These are phyloP conservation scores for Euptelea pleiosperma DNA, from an alignment of 164 flowering plant species.

Conservation along the genomic window DNA sequence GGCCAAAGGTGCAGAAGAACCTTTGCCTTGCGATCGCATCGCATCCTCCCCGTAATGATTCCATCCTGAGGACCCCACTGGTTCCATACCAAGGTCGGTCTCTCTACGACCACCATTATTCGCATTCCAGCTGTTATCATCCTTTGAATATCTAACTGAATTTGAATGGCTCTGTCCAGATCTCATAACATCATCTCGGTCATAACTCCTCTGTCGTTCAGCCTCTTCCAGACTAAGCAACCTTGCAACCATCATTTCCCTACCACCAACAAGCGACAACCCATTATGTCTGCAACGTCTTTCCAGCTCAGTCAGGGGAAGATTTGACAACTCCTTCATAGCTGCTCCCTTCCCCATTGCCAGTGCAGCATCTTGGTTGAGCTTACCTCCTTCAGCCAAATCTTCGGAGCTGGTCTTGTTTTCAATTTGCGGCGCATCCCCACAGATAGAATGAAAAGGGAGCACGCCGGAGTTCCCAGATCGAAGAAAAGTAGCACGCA, in stretches of 20 bases:
- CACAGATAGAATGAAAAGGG: slow-evolving; percentile 89
- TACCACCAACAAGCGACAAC: slow-evolving; percentile 91
- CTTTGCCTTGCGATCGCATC: slow-evolving; percentile 30
- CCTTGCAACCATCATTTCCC: slow-evolving; percentile 95
- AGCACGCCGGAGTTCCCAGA: slow-evolving; percentile 80
- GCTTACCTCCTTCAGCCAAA: slow-evolving; percentile 41
- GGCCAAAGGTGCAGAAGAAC: slow-evolving; percentile 32
- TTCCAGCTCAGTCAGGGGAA: slow-evolving; percentile 88
- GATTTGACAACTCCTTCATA: slow-evolving; percentile 65
- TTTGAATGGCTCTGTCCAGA: slow-evolving; percentile 44
- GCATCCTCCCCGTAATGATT: slow-evolving; percentile 46
- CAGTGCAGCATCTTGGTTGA: slow-evolving; percentile 77
- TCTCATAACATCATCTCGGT: slow-evolving; percentile 69
- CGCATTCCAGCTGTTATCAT: slow-evolving; percentile 22
- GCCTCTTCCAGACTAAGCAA: slow-evolving; percentile 94
- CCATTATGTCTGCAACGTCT: slow-evolving; percentile 98
- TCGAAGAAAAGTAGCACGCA: slow-evolving; percentile 92
- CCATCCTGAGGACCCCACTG: slow-evolving; percentile 52
- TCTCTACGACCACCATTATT: slow-evolving; percentile 37
- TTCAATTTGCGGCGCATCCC: slow-evolving; percentile 84
- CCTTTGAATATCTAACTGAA: slow-evolving; percentile 42
- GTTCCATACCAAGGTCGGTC: slow-evolving; percentile 32
- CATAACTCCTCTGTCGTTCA: slow-evolving; percentile 73
- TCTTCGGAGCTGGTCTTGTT: slow-evolving; percentile 48
- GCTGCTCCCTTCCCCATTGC: slow-evolving; percentile 98